phyloP scores from a whole-genome alignment of 2,329 filamentous ascomycete species.

The Orbilia brochopaga region DNA sequence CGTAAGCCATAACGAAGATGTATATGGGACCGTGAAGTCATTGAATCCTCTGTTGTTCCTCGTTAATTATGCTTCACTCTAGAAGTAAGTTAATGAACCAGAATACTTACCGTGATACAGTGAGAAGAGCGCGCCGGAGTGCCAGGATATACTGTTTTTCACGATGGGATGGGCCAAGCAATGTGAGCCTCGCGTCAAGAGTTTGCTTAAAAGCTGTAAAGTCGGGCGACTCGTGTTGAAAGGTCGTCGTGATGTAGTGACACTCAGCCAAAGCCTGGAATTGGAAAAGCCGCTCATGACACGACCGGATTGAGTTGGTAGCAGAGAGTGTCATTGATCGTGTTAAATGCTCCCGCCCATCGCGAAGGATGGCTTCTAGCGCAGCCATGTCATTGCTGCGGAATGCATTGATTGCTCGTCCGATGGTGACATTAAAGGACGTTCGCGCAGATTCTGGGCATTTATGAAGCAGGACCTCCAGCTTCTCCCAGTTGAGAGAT shows the following conservation, averaged over 20 bases:
- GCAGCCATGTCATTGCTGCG: constrained; percentile 62
- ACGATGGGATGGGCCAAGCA: constrained; percentile 83
- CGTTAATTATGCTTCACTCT: not conserved
- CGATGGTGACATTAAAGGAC: constrained; percentile 85
- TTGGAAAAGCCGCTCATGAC: constrained; percentile 82
- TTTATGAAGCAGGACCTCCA: constrained; percentile 61
- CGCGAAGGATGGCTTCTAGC: constrained; percentile 67
- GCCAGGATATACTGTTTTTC: constrained; percentile 95
- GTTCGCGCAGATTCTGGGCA: constrained; percentile 62
- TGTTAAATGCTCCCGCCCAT: constrained; percentile 73
- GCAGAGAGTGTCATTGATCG: constrained; percentile 75
- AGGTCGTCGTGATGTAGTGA: constrained; percentile 60
- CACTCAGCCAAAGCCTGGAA: constrained; percentile 88
- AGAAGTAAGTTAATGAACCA: not conserved
- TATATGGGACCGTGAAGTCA: constrained; percentile 72
- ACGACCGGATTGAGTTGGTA: constrained; percentile 80
- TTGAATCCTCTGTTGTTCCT: constrained; percentile 52
- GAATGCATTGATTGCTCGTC: constrained; percentile 69
- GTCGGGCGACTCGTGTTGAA: constrained; percentile 4
- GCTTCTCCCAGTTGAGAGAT: constrained; percentile 77
- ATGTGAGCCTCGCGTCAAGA: constrained; percentile 78
- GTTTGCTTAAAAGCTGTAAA: constrained; percentile 57
- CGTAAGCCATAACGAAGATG: constrained; percentile 82
- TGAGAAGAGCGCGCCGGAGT: constrained; percentile 84
- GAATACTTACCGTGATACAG: constrained; percentile 68